Conservation (phyloP, 2,329 filamentous ascomycete species). For the Colletotrichum salicis region DNA sequence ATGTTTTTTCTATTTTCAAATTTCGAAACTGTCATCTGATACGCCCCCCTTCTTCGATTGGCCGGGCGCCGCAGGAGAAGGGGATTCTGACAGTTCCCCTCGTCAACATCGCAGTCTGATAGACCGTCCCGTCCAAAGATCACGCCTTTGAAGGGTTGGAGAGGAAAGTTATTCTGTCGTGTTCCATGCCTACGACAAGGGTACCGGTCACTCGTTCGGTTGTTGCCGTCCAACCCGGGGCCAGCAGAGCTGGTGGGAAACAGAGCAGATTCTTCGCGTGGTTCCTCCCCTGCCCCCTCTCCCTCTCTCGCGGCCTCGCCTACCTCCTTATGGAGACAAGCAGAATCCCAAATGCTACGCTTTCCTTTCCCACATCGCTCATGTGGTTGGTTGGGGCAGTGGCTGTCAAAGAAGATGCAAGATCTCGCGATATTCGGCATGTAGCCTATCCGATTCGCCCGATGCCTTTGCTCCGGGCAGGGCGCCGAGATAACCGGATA, state of each 20-base stretch:
- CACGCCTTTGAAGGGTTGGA: background rate
- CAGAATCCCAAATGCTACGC: too few relatives aligned
- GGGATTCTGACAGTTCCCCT: slow-evolving; percentile 2
- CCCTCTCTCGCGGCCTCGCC: too few relatives aligned
- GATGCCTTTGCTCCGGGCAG: background rate
- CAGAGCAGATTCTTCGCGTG: too few relatives aligned
- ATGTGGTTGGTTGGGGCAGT: background rate
- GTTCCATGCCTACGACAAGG: background rate
- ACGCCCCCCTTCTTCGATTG: background rate
- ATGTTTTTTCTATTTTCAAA: background rate
- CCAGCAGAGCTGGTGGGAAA: too few relatives aligned
- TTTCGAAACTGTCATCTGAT: background rate
- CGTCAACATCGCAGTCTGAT: background rate
- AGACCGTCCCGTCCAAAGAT: background rate
- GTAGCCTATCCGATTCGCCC: background rate
- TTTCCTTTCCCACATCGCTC: background rate
- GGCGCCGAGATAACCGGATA: background rate
- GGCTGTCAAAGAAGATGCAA: background rate
- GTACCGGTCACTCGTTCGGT: background rate
- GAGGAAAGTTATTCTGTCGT: background rate
- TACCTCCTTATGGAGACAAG: too few relatives aligned
- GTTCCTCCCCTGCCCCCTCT: too few relatives aligned
- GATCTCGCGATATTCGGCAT: background rate
- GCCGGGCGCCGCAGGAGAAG: background rate
- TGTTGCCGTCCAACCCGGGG: too few relatives aligned